Percentiles rank a stretch among this genome's conserved stretches.
phyloP scores from a whole-genome alignment of 192 early-diverging fungal species.

The Linnemannia elongata region DNA sequence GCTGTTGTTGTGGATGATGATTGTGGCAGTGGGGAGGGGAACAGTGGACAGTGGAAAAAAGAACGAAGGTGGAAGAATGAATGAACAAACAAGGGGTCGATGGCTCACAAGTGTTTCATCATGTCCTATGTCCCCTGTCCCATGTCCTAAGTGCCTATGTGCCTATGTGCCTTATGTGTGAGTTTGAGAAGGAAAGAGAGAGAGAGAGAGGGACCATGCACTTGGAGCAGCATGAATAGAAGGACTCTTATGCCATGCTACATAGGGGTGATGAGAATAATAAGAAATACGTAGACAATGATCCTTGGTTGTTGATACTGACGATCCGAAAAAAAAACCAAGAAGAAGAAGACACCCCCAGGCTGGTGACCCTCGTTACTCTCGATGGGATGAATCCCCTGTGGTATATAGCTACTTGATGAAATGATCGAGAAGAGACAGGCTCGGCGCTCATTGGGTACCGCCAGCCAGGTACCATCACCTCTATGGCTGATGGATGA shows the following conservation, averaged over 20 bases:
- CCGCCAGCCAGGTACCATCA: not conserved
- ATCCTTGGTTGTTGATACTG: no score
- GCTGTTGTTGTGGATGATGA: not conserved
- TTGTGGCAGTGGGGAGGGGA: not conserved
- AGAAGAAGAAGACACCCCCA: no score
- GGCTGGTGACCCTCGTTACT: no score
- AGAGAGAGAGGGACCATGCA: slow-evolving; percentile 1
- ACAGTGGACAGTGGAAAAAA: no score
- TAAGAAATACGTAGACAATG: no score
- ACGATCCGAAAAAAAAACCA: no score
- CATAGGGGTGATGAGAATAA: no score
- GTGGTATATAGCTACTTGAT: no score
- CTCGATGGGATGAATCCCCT: no score
- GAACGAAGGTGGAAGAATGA: not conserved
- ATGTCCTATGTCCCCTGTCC: not conserved
- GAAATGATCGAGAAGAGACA: not conserved
- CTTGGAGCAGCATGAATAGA: not conserved
- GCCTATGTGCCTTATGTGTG: no score
- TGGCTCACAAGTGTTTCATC: slow-evolving; percentile 5
- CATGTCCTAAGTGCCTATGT: no score
- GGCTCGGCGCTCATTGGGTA: not conserved
- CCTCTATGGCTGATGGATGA: not conserved
- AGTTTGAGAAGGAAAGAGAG: not conserved
- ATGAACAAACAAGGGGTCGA: slow-evolving; percentile 2
- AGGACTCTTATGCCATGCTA: no score